Evolutionary conservation across 805 yeast species (phyloP).

Genomic region (Ogataea trehaloabstinens): DNA sequence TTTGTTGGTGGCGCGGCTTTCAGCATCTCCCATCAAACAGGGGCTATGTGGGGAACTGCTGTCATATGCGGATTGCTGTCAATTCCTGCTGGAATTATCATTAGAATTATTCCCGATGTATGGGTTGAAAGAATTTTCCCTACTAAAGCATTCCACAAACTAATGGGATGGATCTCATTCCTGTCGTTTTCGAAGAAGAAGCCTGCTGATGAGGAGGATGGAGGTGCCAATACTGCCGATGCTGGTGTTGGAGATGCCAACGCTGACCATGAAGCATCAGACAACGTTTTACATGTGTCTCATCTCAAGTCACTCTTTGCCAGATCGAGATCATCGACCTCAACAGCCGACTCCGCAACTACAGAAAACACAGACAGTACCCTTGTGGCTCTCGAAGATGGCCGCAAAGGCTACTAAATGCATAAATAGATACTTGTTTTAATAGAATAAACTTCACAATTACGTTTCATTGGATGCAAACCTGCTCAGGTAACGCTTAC

Average conservation of each 20-base stretch:
- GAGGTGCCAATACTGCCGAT: background rate
- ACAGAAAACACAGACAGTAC: constrained; percentile 22
- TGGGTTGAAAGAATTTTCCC: constrained; percentile 72
- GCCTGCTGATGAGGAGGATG: constrained; percentile 6
- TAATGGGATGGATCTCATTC: constrained; percentile 22
- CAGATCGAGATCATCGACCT: constrained; percentile 20
- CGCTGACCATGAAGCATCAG: constrained; percentile 5
- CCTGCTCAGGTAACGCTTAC: constrained; percentile 27
- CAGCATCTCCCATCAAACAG: constrained; percentile 74
- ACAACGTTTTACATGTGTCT: constrained; percentile 17
- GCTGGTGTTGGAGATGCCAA: background rate
- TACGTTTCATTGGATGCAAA: constrained; percentile 9
- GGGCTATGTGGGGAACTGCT: constrained; percentile 88
- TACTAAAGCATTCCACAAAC: constrained; percentile 42
- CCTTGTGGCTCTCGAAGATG: constrained; percentile 9
- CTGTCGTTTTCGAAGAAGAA: constrained; percentile 17
- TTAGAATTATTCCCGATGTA: constrained; percentile 81
- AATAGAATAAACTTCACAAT: background rate
- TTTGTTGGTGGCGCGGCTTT: constrained; percentile 97
- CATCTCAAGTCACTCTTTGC: constrained; percentile 12
- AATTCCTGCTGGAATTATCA: constrained; percentile 72
- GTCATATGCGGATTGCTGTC: constrained; percentile 76
- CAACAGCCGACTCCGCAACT: constrained; percentile 10
- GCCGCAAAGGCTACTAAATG: background rate
- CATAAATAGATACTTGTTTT: background rate